phyloP scores from a whole-genome alignment of 257 asterid species.

The Thymus quinquecostatus region DNA sequence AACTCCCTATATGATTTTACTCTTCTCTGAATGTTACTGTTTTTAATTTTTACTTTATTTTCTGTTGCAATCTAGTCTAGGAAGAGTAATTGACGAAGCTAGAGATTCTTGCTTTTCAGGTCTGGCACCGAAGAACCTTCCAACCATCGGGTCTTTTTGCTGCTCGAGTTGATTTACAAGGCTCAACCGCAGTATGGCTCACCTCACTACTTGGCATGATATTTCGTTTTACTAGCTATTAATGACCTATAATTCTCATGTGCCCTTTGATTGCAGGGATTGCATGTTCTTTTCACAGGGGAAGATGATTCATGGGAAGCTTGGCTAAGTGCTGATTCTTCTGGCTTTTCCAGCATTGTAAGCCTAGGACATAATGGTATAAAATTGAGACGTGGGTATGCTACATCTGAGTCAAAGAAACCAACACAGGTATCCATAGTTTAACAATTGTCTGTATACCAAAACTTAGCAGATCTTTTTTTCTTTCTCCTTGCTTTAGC shows the following conservation, averaged over 20 bases:
- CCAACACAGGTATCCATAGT: conserved; percentile 76
- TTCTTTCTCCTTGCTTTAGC: background rate
- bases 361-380: conserved; percentile 53
- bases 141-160: conserved; percentile 98
- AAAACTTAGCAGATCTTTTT: conserved; percentile 6
- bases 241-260: conserved; percentile 14
- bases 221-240: conserved; percentile 13
- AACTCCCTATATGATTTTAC: conserved; percentile 13
- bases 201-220: conserved; percentile 15
- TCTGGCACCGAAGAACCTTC: conserved; percentile 96
- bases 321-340: conserved; percentile 74
- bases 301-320: conserved; percentile 99
- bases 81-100: conserved; percentile 28
- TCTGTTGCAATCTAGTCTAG: conserved; percentile 19
- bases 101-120: conserved; percentile 49
- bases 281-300: conserved; percentile 92
- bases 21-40: conserved; percentile 8
- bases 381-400: conserved; percentile 95
- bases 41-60: conserved; percentile 5
- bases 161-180: conserved; percentile 97
- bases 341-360: conserved; percentile 70
- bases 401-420: conserved; percentile 75
- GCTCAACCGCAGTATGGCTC: conserved; percentile 71
- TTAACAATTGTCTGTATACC: conserved; percentile 8
- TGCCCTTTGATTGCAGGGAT: conserved; percentile 55